Evolutionary conservation across 352 stramenopile species (phyloP), one percentile per base, ranked within the genome.

Genomic region (Lagenidium giganteum): DNA sequence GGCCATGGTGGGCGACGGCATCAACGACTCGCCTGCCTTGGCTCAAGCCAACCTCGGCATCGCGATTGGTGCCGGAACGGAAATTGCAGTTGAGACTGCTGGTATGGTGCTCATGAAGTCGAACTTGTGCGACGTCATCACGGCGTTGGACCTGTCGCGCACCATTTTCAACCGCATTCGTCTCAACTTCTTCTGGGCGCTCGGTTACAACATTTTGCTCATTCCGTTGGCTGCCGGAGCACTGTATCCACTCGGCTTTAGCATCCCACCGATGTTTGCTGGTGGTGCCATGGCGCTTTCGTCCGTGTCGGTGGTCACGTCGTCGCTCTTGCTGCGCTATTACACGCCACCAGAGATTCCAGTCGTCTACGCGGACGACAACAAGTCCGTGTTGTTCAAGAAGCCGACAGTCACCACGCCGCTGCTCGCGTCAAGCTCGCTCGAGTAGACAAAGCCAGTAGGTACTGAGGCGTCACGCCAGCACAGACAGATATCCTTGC

Each of bases 11-110:
- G 95, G 95, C 6, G 96, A 99, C 57, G 96, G 95, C 23, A 95
- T 99, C 56, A 99, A 99, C 64, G 97, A 99, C 67, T 97, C 94
- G 14, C 96, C 96, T 24, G 96, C 96, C 9, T 61, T 99, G 18
- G 95, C 95, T 3, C 85, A 98, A 70, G 95, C 96, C 4, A 86
- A 99, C 61, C 67, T 99, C 14, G 97, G 97, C 8, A 97, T 99
- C 30, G 95, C 94, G 14, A 51, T 91, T 38, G 78, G 76, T 18
- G 60, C 68, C 25, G 78, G 78, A 5, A 81, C 94, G 18, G 92
- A 99, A 50, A 98, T 99, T 53, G 96, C 97, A 3, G 90, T 98
- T 12, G 97, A 99, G 67, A 96, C 96, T 18, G 96, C 95, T 2
- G 93, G 95, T 41, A 96, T 99, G 64, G 79, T 93, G 44, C 70